Percentiles rank a stretch among this genome's conserved stretches.
These are phyloP conservation scores for Sequoiadendron giganteum DNA, from an alignment of 75 land plant species.

Conservation along the genomic window DNA sequence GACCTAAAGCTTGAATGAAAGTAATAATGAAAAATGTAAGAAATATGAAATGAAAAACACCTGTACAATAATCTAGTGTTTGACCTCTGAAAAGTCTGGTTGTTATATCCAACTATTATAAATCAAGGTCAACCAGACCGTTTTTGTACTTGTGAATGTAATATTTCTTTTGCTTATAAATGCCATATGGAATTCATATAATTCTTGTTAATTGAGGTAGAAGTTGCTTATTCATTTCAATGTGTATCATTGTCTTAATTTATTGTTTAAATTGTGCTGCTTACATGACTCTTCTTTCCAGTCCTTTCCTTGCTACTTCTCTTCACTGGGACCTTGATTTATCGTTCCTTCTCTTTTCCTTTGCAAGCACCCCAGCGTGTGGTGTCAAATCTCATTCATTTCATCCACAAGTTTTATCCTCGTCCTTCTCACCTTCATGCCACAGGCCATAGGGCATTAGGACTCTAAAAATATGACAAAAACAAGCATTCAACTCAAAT, in stretches of 20 bases:
- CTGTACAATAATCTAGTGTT: background rate
- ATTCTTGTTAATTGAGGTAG: too few species aligned
- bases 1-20: background rate
- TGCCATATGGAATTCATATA: background rate
- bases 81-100: background rate
- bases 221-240: too few species aligned
- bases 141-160: background rate
- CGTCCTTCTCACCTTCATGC: background rate
- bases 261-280: too few species aligned
- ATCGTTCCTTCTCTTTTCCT: background rate
- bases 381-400: background rate
- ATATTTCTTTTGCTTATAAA: background rate
- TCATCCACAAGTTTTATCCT: background rate
- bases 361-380: background rate
- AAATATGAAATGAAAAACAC: background rate
- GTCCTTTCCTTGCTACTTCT: too few species aligned
- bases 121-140: too few species aligned
- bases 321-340: background rate
- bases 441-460: background rate
- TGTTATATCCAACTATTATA: background rate
- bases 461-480: background rate
- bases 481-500: background rate
- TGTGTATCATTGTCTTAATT: background rate
- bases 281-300: too few species aligned
- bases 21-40: background rate